Evolutionary conservation across 2,329 filamentous ascomycete genomes (phyloP), one percentile per base, ranked within the genome.

Genomic region (Myriosclerotinia duriaeana): DNA sequence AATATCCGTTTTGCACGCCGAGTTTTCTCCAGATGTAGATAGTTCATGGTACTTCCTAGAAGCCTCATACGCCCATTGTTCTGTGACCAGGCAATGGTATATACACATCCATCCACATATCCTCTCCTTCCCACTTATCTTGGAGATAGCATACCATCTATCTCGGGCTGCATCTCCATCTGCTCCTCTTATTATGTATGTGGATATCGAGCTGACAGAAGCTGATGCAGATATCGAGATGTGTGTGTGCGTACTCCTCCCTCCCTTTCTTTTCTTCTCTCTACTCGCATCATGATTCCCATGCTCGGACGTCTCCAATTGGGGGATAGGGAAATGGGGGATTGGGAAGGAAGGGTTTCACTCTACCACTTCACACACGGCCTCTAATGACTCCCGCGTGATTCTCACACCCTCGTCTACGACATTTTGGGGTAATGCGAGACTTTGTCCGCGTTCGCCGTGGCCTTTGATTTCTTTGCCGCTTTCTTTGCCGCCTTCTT

Each of bases 401-500:
- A 85, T 79, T 70, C 81, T 82, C n/a, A 89, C 78, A 5, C 86
- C 85, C 70, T 89, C 85, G 36, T 88, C 84, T 17, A 89, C 77
- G n/a, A 88, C 85, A 2, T 79, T 74, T 65, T 82, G 80, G 15
- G 88, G 87, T 53, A 89, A 76, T 42, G 86, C 87, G 17, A 89
- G 80, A 71, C 76, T 80, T 22, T 56, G 61, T 5, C 72, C 71
- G 9, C 55, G 64, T 38, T 74, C 65, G 34, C 73, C 69, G 61
- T 68, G 67, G 22, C 71, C 71, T 34, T 59, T 68, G 9, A 12
- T n/a, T 5, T 60, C 58, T 50, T 65, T 58, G 15, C 48, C 66
- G 20, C 44, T 46, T 7, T n/a, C 40, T n/a, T 53, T 50, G 46
- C 60, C 68, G 30, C 66, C 55, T 2, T 34, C 53, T 61, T 67